Conservation (phyloP, 1,284 basidiomycete genomes). For the Apiotrichum sp. region DNA sequence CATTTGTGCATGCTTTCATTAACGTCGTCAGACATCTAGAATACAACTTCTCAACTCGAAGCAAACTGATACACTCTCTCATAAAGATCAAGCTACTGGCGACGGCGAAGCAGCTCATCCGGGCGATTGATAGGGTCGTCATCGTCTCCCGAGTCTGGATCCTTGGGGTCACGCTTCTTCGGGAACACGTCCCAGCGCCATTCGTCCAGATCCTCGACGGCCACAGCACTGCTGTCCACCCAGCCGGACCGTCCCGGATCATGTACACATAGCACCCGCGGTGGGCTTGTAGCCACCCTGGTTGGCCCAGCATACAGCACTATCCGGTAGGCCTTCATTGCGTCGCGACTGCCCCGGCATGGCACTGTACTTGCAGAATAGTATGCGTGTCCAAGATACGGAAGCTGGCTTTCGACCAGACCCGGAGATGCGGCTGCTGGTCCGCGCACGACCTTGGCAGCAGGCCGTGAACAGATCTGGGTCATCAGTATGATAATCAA, state of each 20-base stretch:
- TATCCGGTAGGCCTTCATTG: slow-evolving; percentile 34
- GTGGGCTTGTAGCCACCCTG: slow-evolving; percentile 22
- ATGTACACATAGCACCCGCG: slow-evolving; percentile 35
- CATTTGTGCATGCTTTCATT: no score
- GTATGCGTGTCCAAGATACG: slow-evolving; percentile 14
- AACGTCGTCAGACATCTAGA: no score
- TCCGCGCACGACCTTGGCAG: not conserved
- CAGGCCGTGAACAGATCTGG: not conserved
- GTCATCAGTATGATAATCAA: no score
- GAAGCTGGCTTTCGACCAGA: slow-evolving; percentile 10
- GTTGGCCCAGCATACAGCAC: slow-evolving; percentile 27
- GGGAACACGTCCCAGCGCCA: slow-evolving; percentile 33
- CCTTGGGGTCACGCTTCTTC: not conserved
- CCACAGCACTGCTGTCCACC: slow-evolving; percentile 23
- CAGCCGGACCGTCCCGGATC: slow-evolving; percentile 28
- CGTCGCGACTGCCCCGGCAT: slow-evolving; percentile 24
- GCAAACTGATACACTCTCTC: no score
- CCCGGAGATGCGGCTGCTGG: slow-evolving; percentile 7
- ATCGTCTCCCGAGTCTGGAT: not conserved
- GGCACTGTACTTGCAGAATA: slow-evolving; percentile 19
- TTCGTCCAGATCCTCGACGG: slow-evolving; percentile 34
- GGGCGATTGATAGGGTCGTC: slow-evolving; percentile 1
- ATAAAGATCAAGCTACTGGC: no score
- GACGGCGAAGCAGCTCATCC: not conserved
- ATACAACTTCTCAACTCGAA: no score